Evolutionary conservation across 805 yeast species (phyloP).

Genomic region (Saccharomycopsis vini): DNA sequence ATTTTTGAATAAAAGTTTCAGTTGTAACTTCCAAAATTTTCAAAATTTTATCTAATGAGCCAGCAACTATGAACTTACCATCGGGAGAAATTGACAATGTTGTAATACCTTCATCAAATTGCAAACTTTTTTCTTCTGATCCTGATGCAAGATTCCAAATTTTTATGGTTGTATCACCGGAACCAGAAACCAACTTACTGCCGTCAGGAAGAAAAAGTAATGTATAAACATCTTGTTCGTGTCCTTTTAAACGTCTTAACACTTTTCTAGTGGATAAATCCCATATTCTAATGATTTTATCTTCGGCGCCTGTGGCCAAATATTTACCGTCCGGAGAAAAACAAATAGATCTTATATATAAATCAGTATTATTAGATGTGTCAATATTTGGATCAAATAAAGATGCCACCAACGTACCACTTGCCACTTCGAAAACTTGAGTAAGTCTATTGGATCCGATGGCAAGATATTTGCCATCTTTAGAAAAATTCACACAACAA

Average conservation of each 20-base stretch:
- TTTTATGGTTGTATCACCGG: conserved; percentile 93
- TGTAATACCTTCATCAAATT: conserved; percentile 96
- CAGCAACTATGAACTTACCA: conserved; percentile 91
- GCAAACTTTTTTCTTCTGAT: conserved; percentile 77
- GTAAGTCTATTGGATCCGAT: conserved; percentile 96
- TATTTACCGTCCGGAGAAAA: conserved; percentile 87
- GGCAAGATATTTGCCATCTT: conserved; percentile 86
- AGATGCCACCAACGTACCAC: conserved; percentile 83
- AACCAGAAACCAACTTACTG: conserved; percentile 84
- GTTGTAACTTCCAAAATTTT: conserved; percentile 95
- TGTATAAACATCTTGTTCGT: conserved; percentile 95
- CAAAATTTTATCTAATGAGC: conserved; percentile 89
- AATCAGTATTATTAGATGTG: conserved; percentile 43
- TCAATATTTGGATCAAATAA: conserved; percentile 65
- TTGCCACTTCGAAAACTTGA: conserved; percentile 84
- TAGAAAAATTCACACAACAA: conserved; percentile 89
- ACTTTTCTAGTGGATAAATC: conserved; percentile 79
- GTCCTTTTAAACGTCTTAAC: conserved; percentile 81
- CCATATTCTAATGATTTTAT: conserved; percentile 90
- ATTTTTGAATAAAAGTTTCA: conserved; percentile 83
- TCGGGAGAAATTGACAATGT: conserved; percentile 96
- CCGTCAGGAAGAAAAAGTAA: conserved; percentile 94
- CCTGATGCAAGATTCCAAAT: conserved; percentile 93
- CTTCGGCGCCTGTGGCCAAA: conserved; percentile 74
- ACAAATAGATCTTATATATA: conserved; percentile 91